These are phyloP conservation scores for Vigna reflexopilosa DNA, from an alignment of 306 rosid species.

Conservation along the genomic window DNA sequence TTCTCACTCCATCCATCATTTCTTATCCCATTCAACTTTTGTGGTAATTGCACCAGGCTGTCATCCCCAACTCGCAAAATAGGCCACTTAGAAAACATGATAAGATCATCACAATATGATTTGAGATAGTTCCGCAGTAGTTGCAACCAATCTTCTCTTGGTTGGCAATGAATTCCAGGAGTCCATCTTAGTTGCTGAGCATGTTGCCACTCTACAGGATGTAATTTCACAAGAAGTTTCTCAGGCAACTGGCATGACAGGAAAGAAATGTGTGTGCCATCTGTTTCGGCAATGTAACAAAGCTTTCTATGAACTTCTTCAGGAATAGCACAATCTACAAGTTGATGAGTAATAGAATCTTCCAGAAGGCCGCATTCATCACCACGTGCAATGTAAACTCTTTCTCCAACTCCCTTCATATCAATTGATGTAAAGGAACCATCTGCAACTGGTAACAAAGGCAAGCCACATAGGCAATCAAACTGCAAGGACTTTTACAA, in stretches of 20 bases:
- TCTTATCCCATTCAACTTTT: slow-evolving; percentile 77
- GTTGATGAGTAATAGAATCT: slow-evolving; percentile 83
- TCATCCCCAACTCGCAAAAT: slow-evolving; percentile 78
- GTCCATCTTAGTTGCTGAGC: slow-evolving; percentile 81
- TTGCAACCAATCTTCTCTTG: slow-evolving; percentile 90
- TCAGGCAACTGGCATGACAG: slow-evolving; percentile 86
- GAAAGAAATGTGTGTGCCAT: slow-evolving; percentile 75
- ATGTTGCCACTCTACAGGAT: slow-evolving; percentile 92
- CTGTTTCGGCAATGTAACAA: slow-evolving; percentile 72
- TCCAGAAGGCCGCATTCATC: slow-evolving; percentile 88
- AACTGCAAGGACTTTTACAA: slow-evolving; percentile 69
- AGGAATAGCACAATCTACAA: slow-evolving; percentile 71
- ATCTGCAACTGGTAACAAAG: slow-evolving; percentile 86
- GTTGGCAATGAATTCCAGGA: slow-evolving; percentile 84
- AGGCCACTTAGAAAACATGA: slow-evolving; percentile 90
- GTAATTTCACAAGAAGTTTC: slow-evolving; percentile 80
- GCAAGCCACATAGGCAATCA: slow-evolving; percentile 73
- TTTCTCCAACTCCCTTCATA: slow-evolving; percentile 82
- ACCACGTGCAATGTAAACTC: slow-evolving; percentile 83
- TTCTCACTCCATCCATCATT: slow-evolving; percentile 98
- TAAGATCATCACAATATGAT: slow-evolving; percentile 79
- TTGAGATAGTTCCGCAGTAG: slow-evolving; percentile 90
- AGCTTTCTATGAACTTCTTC: slow-evolving; percentile 76
- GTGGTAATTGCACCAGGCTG: slow-evolving; percentile 73
- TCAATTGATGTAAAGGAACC: slow-evolving; percentile 81